Base-by-base conservation (phyloP, 148 eudicot genomes). In the Gaultheria prostrata region DNA sequence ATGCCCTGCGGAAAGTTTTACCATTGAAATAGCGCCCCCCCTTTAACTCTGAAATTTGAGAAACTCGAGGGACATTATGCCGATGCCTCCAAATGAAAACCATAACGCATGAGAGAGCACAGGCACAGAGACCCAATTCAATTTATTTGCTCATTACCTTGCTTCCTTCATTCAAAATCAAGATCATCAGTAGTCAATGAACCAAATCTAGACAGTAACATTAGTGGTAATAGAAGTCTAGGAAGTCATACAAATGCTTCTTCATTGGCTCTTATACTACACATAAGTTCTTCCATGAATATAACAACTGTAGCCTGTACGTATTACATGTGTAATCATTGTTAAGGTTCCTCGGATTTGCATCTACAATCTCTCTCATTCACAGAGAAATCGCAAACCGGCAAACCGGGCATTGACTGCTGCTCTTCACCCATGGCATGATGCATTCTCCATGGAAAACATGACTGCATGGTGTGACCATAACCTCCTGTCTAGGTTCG, bases 361-460 rank as follows among this genome's bases (percentile, higher is more conserved):
- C 71, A 65, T 65, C 71, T 10, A 65, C 32, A 65, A 10, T 26
- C 72, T 28, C 72, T 28, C 72, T 33, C 35, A 80, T 11, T 80
- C 75, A 82, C 17, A 80, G 87, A 26, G 33, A 82, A 26, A 95
- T 84, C 13, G 56, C 86, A 76, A 51, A 83, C 35, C 98, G 87
- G 70, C 97, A 93, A 72, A 95, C 92, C 0, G 97, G 95, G 84
- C 98, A 95, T 35, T 77, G 86, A 3, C 92, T 93, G 24, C 88
- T 80, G 87, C 86, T 86, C 87, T 89, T 90, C 56, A 92, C 90
- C 98, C 98, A 95, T 1, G 97, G 97, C 13, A 95, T 87, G 35
- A 95, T 91, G 85, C 97, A 95, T 10, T 89, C 93, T 50, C 93
- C 97, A 81, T 95, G 98, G 63, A 92, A 95, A 93, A 93, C 90